Conservation (phyloP, 768 basidiomycete genomes). For the Rhizopogon vinicolor region DNA sequence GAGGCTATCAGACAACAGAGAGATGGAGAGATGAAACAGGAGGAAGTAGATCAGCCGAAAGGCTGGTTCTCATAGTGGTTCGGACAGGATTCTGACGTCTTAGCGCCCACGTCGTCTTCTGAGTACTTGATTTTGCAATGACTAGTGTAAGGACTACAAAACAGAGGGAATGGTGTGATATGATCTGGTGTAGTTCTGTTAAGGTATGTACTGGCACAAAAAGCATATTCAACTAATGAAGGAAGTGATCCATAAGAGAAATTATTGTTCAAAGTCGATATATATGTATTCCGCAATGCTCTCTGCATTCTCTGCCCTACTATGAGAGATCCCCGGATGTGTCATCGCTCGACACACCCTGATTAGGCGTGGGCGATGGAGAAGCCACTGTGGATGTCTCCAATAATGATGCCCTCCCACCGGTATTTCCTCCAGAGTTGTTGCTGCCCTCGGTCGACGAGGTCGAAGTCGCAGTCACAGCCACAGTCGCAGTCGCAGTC, state of each 20-base stretch:
- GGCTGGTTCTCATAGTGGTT: conserved; percentile 47
- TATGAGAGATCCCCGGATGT: neutral
- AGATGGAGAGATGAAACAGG: conserved; percentile 56
- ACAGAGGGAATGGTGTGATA: neutral
- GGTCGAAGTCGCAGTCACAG: too few relatives aligned
- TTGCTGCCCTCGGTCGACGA: too few relatives aligned
- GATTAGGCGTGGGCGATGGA: neutral
- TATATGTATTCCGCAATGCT: neutral
- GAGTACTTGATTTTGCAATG: neutral
- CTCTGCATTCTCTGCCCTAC: neutral
- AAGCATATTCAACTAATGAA: too few relatives aligned
- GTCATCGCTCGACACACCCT: neutral
- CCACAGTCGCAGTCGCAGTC: too few relatives aligned
- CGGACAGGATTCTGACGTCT: neutral
- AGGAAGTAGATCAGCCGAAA: conserved; percentile 39
- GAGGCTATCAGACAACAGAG: conserved; percentile 60
- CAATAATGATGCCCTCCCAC: too few relatives aligned
- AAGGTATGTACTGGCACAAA: neutral
- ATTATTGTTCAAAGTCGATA: neutral
- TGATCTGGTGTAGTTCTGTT: neutral
- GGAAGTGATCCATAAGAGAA: neutral
- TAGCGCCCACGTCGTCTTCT: too few relatives aligned
- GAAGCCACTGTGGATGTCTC: neutral
- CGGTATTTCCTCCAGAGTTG: too few relatives aligned
- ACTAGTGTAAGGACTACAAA: neutral